Base-by-base conservation (phyloP, 2,329 filamentous ascomycete genomes). In the Cladophialophora bantiana region DNA sequence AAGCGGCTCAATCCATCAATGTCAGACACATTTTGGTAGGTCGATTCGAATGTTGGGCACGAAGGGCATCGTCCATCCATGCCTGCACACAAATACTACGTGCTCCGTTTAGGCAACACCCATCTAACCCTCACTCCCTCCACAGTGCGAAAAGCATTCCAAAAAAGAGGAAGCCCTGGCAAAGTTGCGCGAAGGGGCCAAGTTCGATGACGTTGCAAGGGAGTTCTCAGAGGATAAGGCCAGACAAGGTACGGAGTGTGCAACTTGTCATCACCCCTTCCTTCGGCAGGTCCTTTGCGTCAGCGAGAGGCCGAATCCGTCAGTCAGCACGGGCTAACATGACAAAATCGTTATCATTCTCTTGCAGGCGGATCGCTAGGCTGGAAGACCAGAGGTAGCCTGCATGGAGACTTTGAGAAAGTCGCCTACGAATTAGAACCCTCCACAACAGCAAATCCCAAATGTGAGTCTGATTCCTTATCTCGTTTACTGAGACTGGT, bases 211-310 rank as follows among this genome's bases (percentile, higher is more conserved):
- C 13, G 87, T 90, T 1, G 88, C 87, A 15, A 77, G 85, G 58
- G 87, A 89, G 70, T 88, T 85, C 74, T 88, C 85, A 2, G 88
- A 89, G 77, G 88, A 89, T 74, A 89, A 90, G 75, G 88, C 87
- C 20, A 76, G 87, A 69, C 84, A 87, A 75, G 85, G 81, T 82
- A 75, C 48, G 40, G 36, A 38, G 34, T 59, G 18, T 45, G 57
- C 57, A n/a, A 34, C 62, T 62, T 18, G 48, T 54, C 32, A 38
- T 52, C 59, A 50, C n/a, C 45, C 45, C 36, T 18, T 36, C 6
- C 35, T 40, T 61, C 31, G 59, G 45, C 45, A 61, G 7, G 15
- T 53, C 42, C 59, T 38, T 31, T 53, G 45, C 7, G 36, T 61
- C 59, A 61, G 59, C 59, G 36, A 40, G 42, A 35, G 45, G 18